Evolutionary conservation across 805 yeast species (phyloP).

Genomic region (Teunomyces funiuensis): DNA sequence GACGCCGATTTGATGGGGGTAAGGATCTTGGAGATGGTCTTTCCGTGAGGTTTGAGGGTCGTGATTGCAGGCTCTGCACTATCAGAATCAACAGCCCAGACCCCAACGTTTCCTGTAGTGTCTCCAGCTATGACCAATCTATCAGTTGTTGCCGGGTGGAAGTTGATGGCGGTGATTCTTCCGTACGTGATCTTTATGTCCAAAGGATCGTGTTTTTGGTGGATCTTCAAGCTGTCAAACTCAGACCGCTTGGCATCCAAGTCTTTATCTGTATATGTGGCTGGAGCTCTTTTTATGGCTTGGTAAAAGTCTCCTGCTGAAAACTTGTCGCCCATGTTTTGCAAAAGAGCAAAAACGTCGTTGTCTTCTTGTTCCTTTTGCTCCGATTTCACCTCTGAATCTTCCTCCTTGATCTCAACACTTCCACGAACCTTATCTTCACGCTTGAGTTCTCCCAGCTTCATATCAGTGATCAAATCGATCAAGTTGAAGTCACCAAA

Average conservation of each 20-base stretch:
- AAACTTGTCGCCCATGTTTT: conserved; percentile 47
- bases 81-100: conserved; percentile 74
- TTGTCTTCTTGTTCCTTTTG: conserved; percentile 8
- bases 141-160: conserved; percentile 71
- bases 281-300: conserved; percentile 34
- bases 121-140: conserved; percentile 83
- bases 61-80: conserved; percentile 52
- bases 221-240: conserved; percentile 50
- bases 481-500: conserved; percentile 63
- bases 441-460: conserved; percentile 34
- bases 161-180: conserved; percentile 68
- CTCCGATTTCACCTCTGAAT: conserved; percentile 4
- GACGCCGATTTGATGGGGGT: conserved; percentile 50
- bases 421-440: conserved; percentile 28
- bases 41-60: conserved; percentile 72
- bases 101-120: conserved; percentile 79
- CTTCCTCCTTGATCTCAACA: conserved; percentile 4
- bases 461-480: conserved; percentile 51
- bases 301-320: conserved; percentile 75
- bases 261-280: conserved; percentile 33
- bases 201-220: conserved; percentile 61
- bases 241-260: conserved; percentile 52
- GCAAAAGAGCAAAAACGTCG: conserved; percentile 26
- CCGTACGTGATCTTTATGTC: conserved; percentile 69
- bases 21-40: conserved; percentile 64